Base-by-base conservation (phyloP, 768 basidiomycete genomes). In the Lactifluus echinatus region DNA sequence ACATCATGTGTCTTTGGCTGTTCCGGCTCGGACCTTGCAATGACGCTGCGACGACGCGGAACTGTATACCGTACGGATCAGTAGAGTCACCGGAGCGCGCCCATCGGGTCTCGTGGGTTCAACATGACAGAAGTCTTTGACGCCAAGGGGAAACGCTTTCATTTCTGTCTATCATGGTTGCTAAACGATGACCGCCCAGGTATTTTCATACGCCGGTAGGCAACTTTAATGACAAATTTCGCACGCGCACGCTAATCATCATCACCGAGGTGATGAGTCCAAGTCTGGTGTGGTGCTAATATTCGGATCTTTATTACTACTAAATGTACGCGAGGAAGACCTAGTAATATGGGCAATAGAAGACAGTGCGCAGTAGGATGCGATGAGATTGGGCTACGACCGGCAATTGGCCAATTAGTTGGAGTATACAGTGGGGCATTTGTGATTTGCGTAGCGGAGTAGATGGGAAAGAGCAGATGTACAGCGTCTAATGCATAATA, bases 401-500 rank as follows among this genome's bases (percentile, higher is more conserved):
- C 50, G 31, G 26, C 31, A 12, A 42, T 26, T 26, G 31, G 26
- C 40, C 33, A 43, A 58, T 53, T 58, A 58, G 46, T 8, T 53
- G 39, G 39, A 26, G 31, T 58, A 40, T 58, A 58, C 57, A 58
- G 26, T 58, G 52, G 29, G 52, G 21, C 6, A 26, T 42, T 53
- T 19, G 19, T 58, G 24, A 53, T 48, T n/a, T 53, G 57, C 46
- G 31, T 53, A 57, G 57, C 29, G 39, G 23, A 19, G 28, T 31
- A 49, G 50, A 53, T 48, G 10, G 4, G 31, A 48, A 34, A 19
- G 39, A 23, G 49, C 50, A 34, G 11, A 51, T 48, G 57, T 58
- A 58, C 57, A 56, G 19, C 44, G 46, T 50, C 29, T 48, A 48
- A 48, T 53, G 57, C 45, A 58, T 36, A 57, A 53, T 39, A 24